Evolutionary conservation across 805 yeast species (phyloP).

Genomic region (Pichia heedii): DNA sequence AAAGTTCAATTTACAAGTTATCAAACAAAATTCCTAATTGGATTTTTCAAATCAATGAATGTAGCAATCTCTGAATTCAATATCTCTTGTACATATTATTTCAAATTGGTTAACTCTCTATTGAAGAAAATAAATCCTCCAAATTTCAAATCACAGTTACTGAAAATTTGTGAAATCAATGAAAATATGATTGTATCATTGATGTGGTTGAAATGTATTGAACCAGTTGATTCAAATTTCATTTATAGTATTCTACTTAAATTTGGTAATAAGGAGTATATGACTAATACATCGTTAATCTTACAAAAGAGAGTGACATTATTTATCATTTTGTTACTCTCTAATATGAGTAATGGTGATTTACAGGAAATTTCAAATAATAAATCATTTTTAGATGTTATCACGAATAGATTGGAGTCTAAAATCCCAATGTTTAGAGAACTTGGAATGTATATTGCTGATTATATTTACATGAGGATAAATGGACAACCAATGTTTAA

Average conservation of each 20-base stretch:
- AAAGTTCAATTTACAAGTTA: neutral
- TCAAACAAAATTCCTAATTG: neutral
- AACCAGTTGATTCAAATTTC: neutral
- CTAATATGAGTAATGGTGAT: slow-evolving; percentile 16
- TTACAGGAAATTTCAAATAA: slow-evolving; percentile 28
- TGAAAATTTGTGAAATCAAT: slow-evolving; percentile 1
- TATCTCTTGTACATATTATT: neutral
- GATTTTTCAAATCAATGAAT: neutral
- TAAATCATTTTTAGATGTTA: slow-evolving; percentile 35
- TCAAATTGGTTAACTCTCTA: neutral
- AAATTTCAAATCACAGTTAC: neutral
- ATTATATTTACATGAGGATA: slow-evolving; percentile 30
- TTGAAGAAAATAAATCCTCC: neutral
- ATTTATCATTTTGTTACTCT: slow-evolving; percentile 32
- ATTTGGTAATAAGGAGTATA: slow-evolving; percentile 20
- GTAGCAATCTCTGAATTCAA: neutral
- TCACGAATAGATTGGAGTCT: slow-evolving; percentile 49
- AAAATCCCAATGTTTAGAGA: slow-evolving; percentile 36
- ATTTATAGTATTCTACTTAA: slow-evolving; percentile 4
- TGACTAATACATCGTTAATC: slow-evolving; percentile 27
- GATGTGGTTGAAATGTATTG: slow-evolving; percentile 3
- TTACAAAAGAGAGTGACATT: slow-evolving; percentile 43
- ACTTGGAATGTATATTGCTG: slow-evolving; percentile 53
- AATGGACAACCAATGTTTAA: slow-evolving; percentile 27
- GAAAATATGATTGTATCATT: neutral